Conservation (phyloP, 2,329 filamentous ascomycete genomes). For the Colletotrichum orchidophilum region DNA sequence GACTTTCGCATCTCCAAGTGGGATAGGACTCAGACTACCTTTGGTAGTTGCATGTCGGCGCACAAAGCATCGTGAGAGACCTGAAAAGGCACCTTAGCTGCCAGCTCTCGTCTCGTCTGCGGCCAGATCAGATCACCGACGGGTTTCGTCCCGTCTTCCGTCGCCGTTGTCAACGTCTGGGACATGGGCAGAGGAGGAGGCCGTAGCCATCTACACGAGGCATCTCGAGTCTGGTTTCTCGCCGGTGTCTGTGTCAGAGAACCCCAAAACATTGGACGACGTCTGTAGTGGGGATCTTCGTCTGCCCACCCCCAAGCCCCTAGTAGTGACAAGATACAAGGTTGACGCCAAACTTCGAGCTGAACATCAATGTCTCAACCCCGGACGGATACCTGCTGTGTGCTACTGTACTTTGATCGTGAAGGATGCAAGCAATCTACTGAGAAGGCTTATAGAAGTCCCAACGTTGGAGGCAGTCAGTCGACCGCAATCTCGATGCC, state of each 20-base stretch:
- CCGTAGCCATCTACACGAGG: neutral
- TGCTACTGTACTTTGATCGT: neutral
- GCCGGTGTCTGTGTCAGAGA: neutral
- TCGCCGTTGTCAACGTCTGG: constrained; percentile 5
- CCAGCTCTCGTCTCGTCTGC: neutral
- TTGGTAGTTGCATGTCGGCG: neutral
- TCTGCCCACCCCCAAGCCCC: neutral
- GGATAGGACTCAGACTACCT: neutral
- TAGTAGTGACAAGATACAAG: neutral
- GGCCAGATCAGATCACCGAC: constrained; percentile 1
- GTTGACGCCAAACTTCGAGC: neutral
- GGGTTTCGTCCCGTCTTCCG: constrained; percentile 17
- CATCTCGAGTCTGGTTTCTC: constrained; percentile 16
- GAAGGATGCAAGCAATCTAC: constrained; percentile 1
- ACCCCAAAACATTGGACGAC: constrained; percentile 14
- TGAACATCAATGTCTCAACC: neutral
- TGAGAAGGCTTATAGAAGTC: neutral
- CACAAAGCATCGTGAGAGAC: neutral
- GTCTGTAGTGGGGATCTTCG: neutral
- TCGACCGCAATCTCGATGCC: neutral
- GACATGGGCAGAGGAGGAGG: neutral
- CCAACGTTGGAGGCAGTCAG: neutral
- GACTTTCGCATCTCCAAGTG: neutral
- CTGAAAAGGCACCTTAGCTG: neutral
- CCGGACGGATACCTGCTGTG: neutral